Conservation (phyloP, 495 filamentous ascomycete genomes). For the Annulohypoxylon moriforme region DNA sequence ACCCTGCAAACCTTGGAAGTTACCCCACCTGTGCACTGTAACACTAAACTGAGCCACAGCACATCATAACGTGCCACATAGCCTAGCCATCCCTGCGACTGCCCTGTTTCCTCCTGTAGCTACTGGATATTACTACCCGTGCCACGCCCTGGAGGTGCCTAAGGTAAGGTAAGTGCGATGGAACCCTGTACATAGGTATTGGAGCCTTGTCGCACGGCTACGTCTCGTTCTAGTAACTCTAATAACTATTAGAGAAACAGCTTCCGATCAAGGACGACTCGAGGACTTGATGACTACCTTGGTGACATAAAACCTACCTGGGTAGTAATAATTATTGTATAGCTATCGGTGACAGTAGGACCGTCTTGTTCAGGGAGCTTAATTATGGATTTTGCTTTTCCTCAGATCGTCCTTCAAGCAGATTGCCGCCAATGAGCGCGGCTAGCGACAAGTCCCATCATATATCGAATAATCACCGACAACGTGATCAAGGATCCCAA, state of each 20-base stretch:
- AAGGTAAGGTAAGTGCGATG: background rate
- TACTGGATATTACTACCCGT: no score
- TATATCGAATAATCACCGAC: slow-evolving; percentile 10
- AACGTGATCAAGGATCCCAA: slow-evolving; percentile 6
- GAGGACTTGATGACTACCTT: slow-evolving; percentile 11
- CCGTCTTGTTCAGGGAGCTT: slow-evolving; percentile 18
- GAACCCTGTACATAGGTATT: background rate
- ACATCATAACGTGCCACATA: slow-evolving; percentile 11
- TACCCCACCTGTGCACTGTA: no score
- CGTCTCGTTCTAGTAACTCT: background rate
- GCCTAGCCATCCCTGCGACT: background rate
- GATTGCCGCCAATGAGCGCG: slow-evolving; percentile 43
- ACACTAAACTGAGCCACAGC: no score
- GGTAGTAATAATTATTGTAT: slow-evolving; percentile 3
- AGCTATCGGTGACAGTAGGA: background rate
- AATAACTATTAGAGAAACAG: slow-evolving; percentile 2
- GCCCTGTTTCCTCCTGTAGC: background rate
- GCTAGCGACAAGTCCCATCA: slow-evolving; percentile 3
- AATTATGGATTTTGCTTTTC: slow-evolving; percentile 38
- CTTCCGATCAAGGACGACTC: slow-evolving; percentile 7
- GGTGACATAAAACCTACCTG: slow-evolving; percentile 13
- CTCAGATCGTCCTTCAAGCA: slow-evolving; percentile 34
- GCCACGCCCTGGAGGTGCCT: no score
- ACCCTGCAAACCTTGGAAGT: background rate
- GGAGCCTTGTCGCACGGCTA: slow-evolving; percentile 42